Base-by-base conservation (phyloP, 2,329 filamentous ascomycete species). In the Paraphaeosphaeria minitans region DNA sequence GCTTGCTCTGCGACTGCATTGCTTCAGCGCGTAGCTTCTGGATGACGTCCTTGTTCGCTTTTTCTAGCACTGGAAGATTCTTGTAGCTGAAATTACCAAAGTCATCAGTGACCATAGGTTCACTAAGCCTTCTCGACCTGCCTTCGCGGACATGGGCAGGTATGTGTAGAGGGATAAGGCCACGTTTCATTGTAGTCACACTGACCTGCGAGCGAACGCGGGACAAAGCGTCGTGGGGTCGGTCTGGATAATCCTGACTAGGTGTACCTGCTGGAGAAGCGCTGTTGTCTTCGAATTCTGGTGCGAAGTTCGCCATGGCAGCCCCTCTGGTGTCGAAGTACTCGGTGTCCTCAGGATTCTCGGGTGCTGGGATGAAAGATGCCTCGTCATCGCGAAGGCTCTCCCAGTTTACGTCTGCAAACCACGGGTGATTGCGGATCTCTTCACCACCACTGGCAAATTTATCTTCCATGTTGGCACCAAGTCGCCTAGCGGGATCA, bases 1-100 rank as follows among this genome's bases (percentile, higher is more conserved):
- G 58, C 64, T 87, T 85, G 60, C 83, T 82, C 66, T 88, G 86
- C 37, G 84, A 83, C 68, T 89, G 93, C 80, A 97, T 84, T 3
- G 95, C 93, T 76, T 98, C 93, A 22, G 93, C 92, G 12, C 93
- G 89, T 57, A 99, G 82, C 75, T 98, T 98, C 70, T 98, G 93
- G 33, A 99, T 97, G 31, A 98, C 93, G 70, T 99, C 95, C 75
- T 99, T 99, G 78, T 99, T 99, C 55, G 95, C 95, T 77, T 97
- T 98, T 70, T 98, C 95, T 19, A 99, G 83, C 21, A 98, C 94
- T 0, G 94, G 93, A 50, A 99, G 80, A 69, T 99, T 99, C 80
- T 99, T 99, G 83, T 97, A 99, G 41, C 92, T 87, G 77, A 99
- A 99, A 62, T 87, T 93, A 33, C 95, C 95, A 81, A 99, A 99